Base-by-base conservation (phyloP, 495 filamentous ascomycete genomes). In the Aspergillus coremiiformis region DNA sequence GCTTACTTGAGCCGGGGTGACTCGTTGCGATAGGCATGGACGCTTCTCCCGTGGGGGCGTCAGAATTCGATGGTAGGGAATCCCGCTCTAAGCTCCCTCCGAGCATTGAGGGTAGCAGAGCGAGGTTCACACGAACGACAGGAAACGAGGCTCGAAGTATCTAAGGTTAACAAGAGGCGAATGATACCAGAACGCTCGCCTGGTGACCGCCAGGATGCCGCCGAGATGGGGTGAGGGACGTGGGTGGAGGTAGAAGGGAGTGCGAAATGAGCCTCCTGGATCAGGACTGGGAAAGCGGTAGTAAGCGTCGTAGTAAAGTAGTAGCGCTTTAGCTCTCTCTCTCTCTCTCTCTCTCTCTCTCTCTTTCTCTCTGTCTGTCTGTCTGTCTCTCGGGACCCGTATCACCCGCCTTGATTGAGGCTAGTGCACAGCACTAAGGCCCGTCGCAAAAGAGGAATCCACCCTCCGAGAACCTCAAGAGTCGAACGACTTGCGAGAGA, bases 231-330 rank as follows among this genome's bases (percentile, higher is more conserved):
- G 42, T 5, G 51, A 17, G 37, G 54, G 51, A n/a, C n/a, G 33
- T 44, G 50, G 44, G 45, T 23, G 37, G 51, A 27, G 48, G 19
- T 15, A 44, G 43, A 42, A 39, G 29, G 47, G 56, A 55, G 63
- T 53, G 63, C 55, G 48, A 53, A 58, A 65, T 62, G 62, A 66
- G 58, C 65, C 68, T 71, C 68, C 68, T 73, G 66, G 67, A 67
- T 68, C 51, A 29, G 48, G 58, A 61, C 35, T 22, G 32, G 60
- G 32, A 46, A 45, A 49, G 33, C 45, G 53, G 52, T 49, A 33
- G 51, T 58, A 26, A 27, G 52, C 42, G 49, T 54, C 22, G 37
- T 35, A 41, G 44, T 44, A 32, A 17, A n/a, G 43, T 33, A 51
- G 39, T 19, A 27, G 27, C 11, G 24, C 15, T 26, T 47, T 33